Conservation (phyloP, 257 asterid species). For the Paraleonurus japonicus region DNA sequence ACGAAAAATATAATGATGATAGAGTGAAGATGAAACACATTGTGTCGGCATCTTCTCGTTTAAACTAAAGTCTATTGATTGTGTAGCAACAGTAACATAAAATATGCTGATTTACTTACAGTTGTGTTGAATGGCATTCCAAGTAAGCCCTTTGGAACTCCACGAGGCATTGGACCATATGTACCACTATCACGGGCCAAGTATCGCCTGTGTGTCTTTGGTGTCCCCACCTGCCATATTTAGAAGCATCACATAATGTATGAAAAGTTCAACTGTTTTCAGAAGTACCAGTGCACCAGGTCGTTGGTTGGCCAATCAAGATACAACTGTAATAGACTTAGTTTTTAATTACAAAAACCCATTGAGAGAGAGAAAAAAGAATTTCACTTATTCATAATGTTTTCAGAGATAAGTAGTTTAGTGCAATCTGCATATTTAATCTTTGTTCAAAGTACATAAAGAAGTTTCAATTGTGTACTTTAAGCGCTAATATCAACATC, state of each 20-base stretch:
- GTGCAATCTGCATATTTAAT: not conserved
- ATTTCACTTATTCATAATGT: not conserved
- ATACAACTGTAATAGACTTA: too few species aligned
- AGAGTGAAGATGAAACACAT: too few species aligned
- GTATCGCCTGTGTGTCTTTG: conserved; percentile 92
- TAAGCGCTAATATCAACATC: not conserved
- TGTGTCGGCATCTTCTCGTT: too few species aligned
- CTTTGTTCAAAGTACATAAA: not conserved
- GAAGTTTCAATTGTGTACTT: conserved; percentile 1
- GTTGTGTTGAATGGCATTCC: conserved; percentile 99
- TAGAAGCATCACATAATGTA: too few species aligned
- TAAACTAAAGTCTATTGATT: not conserved
- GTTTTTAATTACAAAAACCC: too few species aligned
- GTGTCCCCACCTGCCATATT: conserved; percentile 86
- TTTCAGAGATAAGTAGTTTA: not conserved
- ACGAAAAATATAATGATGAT: too few species aligned
- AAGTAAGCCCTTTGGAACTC: conserved; percentile 76
- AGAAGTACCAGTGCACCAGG: too few species aligned
- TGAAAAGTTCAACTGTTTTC: too few species aligned
- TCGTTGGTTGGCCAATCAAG: too few species aligned
- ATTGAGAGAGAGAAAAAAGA: not conserved
- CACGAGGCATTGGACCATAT: conserved; percentile 93
- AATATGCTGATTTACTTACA: conserved; percentile 38
- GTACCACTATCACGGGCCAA: conserved; percentile 98
- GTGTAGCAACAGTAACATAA: not conserved